A percentile compares a stretch with the other conserved stretches of the same genome.
phyloP scores from a whole-genome alignment of 176 grass and related monocot species.

The Oryza glumipatula region DNA sequence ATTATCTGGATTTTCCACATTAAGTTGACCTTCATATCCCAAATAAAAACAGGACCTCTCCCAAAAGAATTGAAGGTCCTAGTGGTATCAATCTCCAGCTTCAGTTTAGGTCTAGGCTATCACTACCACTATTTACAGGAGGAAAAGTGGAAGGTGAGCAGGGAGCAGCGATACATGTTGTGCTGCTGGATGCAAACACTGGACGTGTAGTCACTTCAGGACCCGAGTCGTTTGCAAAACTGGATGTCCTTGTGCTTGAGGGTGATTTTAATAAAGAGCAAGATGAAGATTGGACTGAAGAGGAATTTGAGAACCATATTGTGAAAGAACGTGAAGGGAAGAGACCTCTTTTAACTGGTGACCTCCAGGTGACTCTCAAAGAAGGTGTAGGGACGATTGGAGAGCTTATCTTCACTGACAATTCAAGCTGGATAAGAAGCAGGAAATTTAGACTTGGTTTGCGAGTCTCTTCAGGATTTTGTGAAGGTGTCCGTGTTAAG shows the following conservation, averaged over 20 bases:
- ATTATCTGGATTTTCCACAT: constrained; percentile 26
- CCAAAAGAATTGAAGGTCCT: constrained; percentile 75
- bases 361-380: constrained; percentile 75
- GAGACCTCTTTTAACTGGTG: constrained; percentile 83
- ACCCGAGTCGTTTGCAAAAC: constrained; percentile 64
- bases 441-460: constrained; percentile 84
- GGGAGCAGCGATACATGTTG: constrained; percentile 86
- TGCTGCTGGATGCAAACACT: constrained; percentile 68
- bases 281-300: constrained; percentile 82
- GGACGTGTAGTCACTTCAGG: constrained; percentile 62
- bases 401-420: constrained; percentile 88
- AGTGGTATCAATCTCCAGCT: constrained; percentile 75
- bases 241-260: constrained; percentile 81
- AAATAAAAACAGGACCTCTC: constrained; percentile 67
- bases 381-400: constrained; percentile 91
- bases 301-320: constrained; percentile 70
- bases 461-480: constrained; percentile 64
- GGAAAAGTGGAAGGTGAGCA: constrained; percentile 93
- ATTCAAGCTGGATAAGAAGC: constrained; percentile 94
- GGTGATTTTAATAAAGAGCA: constrained; percentile 94
- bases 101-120: constrained; percentile 63
- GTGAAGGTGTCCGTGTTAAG: constrained; percentile 72
- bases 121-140: constrained; percentile 86
- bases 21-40: constrained; percentile 32
- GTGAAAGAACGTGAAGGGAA: constrained; percentile 93